phyloP scores from a whole-genome alignment of 768 basidiomycete genomes.

The Atractiella rhizophila region DNA sequence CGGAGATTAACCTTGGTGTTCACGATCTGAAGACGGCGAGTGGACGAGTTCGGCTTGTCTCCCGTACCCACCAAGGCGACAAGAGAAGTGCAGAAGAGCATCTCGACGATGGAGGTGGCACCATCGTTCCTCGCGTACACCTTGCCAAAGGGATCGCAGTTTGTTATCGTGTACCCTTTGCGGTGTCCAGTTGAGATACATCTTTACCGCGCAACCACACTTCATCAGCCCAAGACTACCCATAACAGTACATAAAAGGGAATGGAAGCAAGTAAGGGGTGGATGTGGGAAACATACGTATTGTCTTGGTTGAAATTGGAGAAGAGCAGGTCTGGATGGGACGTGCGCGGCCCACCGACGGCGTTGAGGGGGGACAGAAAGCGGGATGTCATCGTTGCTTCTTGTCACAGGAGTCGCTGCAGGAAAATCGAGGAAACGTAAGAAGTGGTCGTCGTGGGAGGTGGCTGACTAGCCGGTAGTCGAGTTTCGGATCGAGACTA shows the following conservation, averaged over 20 bases:
- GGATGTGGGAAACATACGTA: conserved; percentile 32
- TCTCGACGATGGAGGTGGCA: conserved; percentile 85
- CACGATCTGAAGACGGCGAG: conserved; percentile 83
- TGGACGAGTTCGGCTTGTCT: conserved; percentile 69
- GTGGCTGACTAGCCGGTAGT: no score
- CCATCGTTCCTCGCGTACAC: conserved; percentile 91
- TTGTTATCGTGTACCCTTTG: conserved; percentile 88
- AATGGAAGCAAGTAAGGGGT: background rate
- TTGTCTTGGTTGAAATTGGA: conserved; percentile 77
- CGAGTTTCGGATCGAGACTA: no score
- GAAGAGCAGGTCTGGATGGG: conserved; percentile 10
- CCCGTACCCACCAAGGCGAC: conserved; percentile 91
- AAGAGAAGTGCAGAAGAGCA: conserved; percentile 96
- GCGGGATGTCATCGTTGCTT: no score
- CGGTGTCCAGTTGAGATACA: conserved; percentile 86
- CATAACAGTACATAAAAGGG: conserved; percentile 1
- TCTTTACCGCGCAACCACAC: conserved; percentile 17
- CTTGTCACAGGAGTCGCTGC: no score
- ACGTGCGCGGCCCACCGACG: no score
- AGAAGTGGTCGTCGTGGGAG: no score
- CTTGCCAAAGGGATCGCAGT: conserved; percentile 89
- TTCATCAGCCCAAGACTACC: background rate
- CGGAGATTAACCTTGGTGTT: conserved; percentile 61
- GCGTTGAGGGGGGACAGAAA: no score
- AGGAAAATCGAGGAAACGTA: no score